Percentiles rank a stretch among this genome's conserved stretches.
Conservation (phyloP, 1,284 basidiomycete species). For the Rhodotorula sp. region DNA sequence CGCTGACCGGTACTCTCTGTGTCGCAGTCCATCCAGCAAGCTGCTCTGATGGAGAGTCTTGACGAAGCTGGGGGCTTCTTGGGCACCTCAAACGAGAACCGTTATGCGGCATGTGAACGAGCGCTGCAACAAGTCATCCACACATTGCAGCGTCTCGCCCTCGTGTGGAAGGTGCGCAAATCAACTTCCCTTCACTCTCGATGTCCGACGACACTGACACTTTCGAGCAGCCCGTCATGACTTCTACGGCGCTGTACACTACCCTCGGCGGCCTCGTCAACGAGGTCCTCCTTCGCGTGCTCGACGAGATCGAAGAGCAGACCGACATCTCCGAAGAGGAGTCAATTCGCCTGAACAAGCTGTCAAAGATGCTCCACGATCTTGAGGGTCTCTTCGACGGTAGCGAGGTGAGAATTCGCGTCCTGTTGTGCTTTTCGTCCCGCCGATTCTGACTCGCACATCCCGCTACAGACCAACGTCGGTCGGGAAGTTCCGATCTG, state of each 20-base stretch:
- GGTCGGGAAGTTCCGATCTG: conserved; percentile 71
- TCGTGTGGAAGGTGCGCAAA: conserved; percentile 66
- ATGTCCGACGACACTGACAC: not conserved
- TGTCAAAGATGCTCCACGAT: conserved; percentile 71
- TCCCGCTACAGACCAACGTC: conserved; percentile 49
- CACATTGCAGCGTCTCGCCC: conserved; percentile 64
- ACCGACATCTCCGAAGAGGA: conserved; percentile 86
- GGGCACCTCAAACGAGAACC: conserved; percentile 69
- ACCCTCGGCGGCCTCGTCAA: conserved; percentile 72
- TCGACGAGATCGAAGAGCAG: conserved; percentile 73
- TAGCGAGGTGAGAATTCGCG: conserved; percentile 53
- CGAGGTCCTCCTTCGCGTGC: conserved; percentile 65
- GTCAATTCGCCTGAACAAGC: conserved; percentile 75
- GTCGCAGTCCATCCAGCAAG: conserved; percentile 55
- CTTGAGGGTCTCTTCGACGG: conserved; percentile 78
- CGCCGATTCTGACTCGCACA: conserved; percentile 37
- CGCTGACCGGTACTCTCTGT: not conserved
- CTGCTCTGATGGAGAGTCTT: conserved; percentile 56
- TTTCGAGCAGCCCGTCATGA: conserved; percentile 48
- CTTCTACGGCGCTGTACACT: conserved; percentile 43
- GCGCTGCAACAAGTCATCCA: conserved; percentile 67
- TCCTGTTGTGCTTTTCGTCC: not conserved
- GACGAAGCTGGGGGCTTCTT: conserved; percentile 68
- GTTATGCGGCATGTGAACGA: conserved; percentile 72
- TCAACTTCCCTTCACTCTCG: not conserved